phyloP scores from a whole-genome alignment of 257 asterid genomes.

The Solanum piurae region DNA sequence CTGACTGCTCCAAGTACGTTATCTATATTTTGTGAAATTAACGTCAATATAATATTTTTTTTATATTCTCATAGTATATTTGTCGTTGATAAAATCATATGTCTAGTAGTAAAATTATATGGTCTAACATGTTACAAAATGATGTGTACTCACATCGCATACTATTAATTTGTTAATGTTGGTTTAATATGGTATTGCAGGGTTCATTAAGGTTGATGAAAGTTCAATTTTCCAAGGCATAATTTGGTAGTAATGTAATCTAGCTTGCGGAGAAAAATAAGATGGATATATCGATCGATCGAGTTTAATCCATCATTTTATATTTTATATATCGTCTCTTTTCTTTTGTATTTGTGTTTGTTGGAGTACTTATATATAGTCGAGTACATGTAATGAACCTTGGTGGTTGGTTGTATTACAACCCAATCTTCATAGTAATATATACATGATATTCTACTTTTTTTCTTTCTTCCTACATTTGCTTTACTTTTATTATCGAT shows the following conservation, averaged over 20 bases:
- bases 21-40: too few species aligned
- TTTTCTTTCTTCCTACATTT: background rate
- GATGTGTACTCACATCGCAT: too few species aligned
- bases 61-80: too few species aligned
- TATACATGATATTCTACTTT: background rate
- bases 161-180: too few species aligned
- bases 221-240: background rate
- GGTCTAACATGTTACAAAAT: background rate
- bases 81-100: too few species aligned
- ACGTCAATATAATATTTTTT: too few species aligned
- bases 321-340: background rate
- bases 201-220: background rate
- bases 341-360: background rate
- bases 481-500: too few species aligned
- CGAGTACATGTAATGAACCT: background rate
- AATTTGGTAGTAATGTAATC: background rate
- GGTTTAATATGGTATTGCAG: background rate
- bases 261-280: background rate
- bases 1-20: conserved; percentile 9
- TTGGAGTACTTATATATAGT: background rate
- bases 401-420: background rate
- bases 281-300: background rate
- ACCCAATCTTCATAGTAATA: background rate
- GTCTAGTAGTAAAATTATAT: too few species aligned
- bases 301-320: background rate